Evolutionary conservation across 345 rosid species (phyloP), one percentile per base, ranked within the genome.

Genomic region (Mercurialis annua): DNA sequence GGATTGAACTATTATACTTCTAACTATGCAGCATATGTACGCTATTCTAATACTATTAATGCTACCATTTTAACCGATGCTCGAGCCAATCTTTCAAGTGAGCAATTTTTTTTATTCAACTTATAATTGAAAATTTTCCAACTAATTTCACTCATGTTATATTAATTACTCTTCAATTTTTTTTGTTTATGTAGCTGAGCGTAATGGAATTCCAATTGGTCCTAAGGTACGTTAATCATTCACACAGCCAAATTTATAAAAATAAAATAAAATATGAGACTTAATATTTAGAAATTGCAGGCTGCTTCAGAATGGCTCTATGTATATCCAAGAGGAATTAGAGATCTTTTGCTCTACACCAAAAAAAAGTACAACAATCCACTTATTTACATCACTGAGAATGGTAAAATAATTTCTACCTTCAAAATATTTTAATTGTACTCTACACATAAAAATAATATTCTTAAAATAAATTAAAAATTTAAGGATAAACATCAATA

Each of bases 1-100:
- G 86, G 86, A 36, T 31, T 86, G 34, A 86, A 83, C 64, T 86
- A 83, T 64, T 86, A 83, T 49, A 73, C 81, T 0, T 33, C 83
- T 21, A 3, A 43, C 48, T 86, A 76, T 54, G 86, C 78, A 26
- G 29, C 61, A 1, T 16, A 68, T 57, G 55, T 38, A 11, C 67
- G 76, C 2, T 4, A 1, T 4, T 5, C 40, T 8, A 46, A 43
- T n/a, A n/a, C n/a, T 15, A 20, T 26, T 6, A 31, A 74, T 15
- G 31, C 73, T 33, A 77, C 75, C 67, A 75, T 59, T 26, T 5
- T 46, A 23, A 85, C 86, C 1, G 89, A 85, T 70, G 27, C 68
- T 53, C 79, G 21, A 0, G 67, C 30, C 21, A 65, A 26, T 52
- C 36, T 62, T 6, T 48, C 76, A 0, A 12, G 89, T 85, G 64